A percentile compares a stretch with the other conserved stretches of the same genome.
These are phyloP conservation scores for Trichosporon sp. DNA, from an alignment of 1,284 basidiomycete genomes.

Conservation along the genomic window DNA sequence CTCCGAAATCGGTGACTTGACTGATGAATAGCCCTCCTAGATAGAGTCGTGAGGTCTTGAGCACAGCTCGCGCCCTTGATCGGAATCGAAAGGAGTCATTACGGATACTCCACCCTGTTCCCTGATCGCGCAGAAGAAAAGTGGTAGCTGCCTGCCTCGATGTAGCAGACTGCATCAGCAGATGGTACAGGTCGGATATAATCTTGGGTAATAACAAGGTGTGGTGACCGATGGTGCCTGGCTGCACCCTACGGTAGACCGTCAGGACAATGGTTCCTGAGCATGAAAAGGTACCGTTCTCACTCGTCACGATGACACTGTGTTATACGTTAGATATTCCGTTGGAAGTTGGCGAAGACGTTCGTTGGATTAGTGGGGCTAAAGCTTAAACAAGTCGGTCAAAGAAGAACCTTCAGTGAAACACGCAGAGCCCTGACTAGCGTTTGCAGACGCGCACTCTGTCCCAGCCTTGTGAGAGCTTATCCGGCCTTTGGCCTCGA, in stretches of 20 bases:
- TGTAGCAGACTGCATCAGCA: neutral
- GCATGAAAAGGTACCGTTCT: neutral
- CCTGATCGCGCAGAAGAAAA: neutral
- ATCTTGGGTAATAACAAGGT: constrained; percentile 4
- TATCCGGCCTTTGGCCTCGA: neutral
- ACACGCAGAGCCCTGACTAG: neutral
- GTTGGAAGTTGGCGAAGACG: neutral
- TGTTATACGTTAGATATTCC: neutral
- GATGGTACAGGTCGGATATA: constrained; percentile 4
- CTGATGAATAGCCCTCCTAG: too few species aligned
- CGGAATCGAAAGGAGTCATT: too few species aligned
- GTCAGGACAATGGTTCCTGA: neutral
- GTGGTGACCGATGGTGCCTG: constrained; percentile 12
- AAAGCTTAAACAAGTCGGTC: neutral
- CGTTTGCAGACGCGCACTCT: neutral
- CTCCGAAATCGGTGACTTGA: too few species aligned
- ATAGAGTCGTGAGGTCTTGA: too few species aligned
- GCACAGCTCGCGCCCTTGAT: too few species aligned
- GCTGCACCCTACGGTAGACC: neutral
- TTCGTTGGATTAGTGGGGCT: neutral
- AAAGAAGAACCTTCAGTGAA: neutral
- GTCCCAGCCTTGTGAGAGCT: neutral
- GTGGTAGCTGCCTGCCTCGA: neutral
- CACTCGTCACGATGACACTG: neutral
- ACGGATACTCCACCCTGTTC: too few species aligned